Conservation (phyloP, 106 monocot genomes). For the Platanthera zijinensis region DNA sequence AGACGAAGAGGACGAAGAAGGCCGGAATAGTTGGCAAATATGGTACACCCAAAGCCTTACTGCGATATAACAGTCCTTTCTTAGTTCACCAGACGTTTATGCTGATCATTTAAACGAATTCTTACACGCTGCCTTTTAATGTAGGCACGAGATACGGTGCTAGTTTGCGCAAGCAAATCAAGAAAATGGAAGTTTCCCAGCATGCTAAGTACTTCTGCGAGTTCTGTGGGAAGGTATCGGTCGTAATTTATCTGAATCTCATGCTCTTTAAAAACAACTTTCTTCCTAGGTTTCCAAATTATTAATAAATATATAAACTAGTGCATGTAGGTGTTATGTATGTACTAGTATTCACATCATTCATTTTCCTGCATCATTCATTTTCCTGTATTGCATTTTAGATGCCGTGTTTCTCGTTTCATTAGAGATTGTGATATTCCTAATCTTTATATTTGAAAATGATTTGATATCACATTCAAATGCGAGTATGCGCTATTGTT, state of each 20-base stretch:
- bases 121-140: neutral
- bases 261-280: too few relatives aligned
- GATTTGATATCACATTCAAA: too few relatives aligned
- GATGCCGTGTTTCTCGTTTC: too few relatives aligned
- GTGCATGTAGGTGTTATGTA: too few relatives aligned
- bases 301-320: too few relatives aligned
- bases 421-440: too few relatives aligned
- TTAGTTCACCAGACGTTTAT: neutral
- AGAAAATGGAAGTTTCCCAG: conserved; percentile 12
- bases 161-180: conserved; percentile 13
- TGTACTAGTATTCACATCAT: too few relatives aligned
- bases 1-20: conserved; percentile 6
- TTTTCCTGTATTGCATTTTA: too few relatives aligned
- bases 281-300: too few relatives aligned
- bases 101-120: neutral
- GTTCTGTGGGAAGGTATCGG: conserved; percentile 5
- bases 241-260: neutral
- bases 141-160: conserved; percentile 9
- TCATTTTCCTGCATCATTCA: too few relatives aligned
- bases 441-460: too few relatives aligned
- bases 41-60: neutral
- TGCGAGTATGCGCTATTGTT: too few relatives aligned
- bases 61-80: neutral
- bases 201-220: conserved; percentile 10
- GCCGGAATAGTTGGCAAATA: conserved; percentile 11